Evolutionary conservation across 1,284 basidiomycete genomes (phyloP), one percentile per base, ranked within the genome.

Genomic region (Tranzscheliella williamsii): DNA sequence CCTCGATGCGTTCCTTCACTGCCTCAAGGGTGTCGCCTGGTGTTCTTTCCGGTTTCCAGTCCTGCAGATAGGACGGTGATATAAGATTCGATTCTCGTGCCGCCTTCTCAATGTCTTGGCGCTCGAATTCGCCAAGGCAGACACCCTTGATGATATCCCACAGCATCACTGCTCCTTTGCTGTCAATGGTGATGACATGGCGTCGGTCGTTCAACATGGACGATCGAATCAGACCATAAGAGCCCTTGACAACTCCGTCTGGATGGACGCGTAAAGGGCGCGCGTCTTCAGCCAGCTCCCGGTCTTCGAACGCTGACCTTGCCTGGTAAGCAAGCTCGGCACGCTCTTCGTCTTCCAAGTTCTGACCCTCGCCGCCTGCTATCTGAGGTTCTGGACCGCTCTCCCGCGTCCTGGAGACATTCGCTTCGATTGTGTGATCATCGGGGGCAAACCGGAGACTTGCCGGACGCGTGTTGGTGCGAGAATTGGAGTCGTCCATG

Each of bases 151-250:
- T 82, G 43, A 98, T 85, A 79, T 98, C 89, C 94, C 95, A 98
- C 3, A 93, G 84, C 1, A 87, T 88, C 4, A 98, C 86, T 61
- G 88, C 72, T 8, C 90, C 89, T 0, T 83, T 81, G 0, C 91
- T 92, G 76, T 97, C 89, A 30, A 96, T 86, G 0, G 91, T 91
- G 42, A 99, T 79, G 4, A 88, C 91, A 75, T 97, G 93, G 51
- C 93, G 83, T 29, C 92, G 84, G 74, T 97, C 91, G 78, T 93
- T 97, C 36, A 98, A 81, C 52, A 92, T 82, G 20, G 87, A 80
- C 5, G 86, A 87, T 18, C 93, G 84, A 38, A 95, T 87, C 11
- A 97, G 83, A 4, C 95, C 94, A 47, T 85, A 83, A 35, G 87
- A 85, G 5, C 94, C 94, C 3, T 79, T 69, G 37, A 96, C 87